Conservation (phyloP, 352 stramenopile species). For the Hyaloperonospora brassicae region DNA sequence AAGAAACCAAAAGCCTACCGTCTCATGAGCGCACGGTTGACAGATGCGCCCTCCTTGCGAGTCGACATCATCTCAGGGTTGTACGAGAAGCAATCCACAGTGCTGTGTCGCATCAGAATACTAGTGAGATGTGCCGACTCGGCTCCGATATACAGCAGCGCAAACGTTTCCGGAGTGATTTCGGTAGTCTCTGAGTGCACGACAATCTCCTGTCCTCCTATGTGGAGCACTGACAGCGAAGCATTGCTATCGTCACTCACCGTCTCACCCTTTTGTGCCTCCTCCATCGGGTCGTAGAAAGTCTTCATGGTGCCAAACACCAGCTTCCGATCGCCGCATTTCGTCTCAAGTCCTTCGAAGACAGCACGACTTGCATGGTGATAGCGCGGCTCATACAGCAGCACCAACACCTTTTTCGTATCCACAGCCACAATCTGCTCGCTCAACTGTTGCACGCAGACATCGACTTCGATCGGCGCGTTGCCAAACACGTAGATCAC, state of each 20-base stretch:
- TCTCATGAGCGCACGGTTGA: conserved; percentile 71
- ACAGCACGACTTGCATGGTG: conserved; percentile 66
- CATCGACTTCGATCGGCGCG: conserved; percentile 46
- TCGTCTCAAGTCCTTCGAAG: conserved; percentile 32
- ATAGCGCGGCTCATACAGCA: conserved; percentile 90
- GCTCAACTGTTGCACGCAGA: conserved; percentile 42
- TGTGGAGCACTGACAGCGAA: conserved; percentile 23
- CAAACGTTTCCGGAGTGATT: conserved; percentile 32
- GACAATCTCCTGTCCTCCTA: conserved; percentile 55
- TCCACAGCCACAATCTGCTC: conserved; percentile 23
- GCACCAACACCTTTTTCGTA: conserved; percentile 51
- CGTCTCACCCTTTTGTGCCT: conserved; percentile 9
- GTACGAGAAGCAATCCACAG: conserved; percentile 65
- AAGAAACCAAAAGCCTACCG: conserved; percentile 16
- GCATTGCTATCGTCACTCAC: background rate
- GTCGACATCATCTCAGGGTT: conserved; percentile 36
- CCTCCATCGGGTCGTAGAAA: conserved; percentile 53
- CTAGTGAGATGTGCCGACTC: conserved; percentile 77
- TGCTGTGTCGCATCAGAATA: conserved; percentile 72
- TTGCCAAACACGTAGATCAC: conserved; percentile 90
- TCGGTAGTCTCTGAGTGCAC: conserved; percentile 24
- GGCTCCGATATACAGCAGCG: conserved; percentile 65
- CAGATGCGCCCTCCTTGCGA: conserved; percentile 47
- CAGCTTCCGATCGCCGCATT: conserved; percentile 34
- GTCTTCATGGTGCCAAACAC: conserved; percentile 59